Conservation (phyloP, 148 eudicot species). For the Chenopodium formosanum region DNA sequence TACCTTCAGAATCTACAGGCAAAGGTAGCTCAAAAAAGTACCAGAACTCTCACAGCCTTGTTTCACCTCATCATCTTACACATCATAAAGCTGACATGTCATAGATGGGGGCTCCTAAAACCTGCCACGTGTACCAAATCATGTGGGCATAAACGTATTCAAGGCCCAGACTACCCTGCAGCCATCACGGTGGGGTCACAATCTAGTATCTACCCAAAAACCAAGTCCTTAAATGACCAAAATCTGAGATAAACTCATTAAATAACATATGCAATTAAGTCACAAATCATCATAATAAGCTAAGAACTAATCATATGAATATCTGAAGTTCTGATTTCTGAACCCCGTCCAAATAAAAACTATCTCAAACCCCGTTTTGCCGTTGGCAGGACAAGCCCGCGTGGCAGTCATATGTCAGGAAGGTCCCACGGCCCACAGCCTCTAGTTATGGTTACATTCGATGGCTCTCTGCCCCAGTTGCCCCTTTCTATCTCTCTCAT, state of each 20-base stretch:
- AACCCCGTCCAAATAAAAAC: slow-evolving; percentile 41
- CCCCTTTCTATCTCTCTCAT: slow-evolving; percentile 35
- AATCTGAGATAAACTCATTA: slow-evolving; percentile 5
- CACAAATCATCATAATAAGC: slow-evolving; percentile 4
- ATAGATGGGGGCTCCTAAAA: neutral
- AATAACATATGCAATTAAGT: slow-evolving; percentile 20
- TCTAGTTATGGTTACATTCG: slow-evolving; percentile 56
- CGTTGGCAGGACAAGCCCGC: slow-evolving; percentile 33
- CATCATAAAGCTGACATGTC: slow-evolving; percentile 34
- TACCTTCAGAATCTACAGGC: slow-evolving; percentile 27
- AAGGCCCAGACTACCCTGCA: slow-evolving; percentile 24
- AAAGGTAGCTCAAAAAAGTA: slow-evolving; percentile 23
- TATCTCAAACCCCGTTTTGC: slow-evolving; percentile 20
- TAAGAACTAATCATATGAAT: neutral
- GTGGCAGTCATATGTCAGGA: slow-evolving; percentile 46
- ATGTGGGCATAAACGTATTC: slow-evolving; percentile 33
- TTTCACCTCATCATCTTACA: slow-evolving; percentile 21
- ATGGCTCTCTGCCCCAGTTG: slow-evolving; percentile 48
- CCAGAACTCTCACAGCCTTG: slow-evolving; percentile 10
- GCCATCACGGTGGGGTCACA: slow-evolving; percentile 29
- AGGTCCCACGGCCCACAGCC: slow-evolving; percentile 60
- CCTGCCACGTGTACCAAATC: slow-evolving; percentile 35
- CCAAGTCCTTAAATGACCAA: neutral
- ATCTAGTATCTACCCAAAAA: neutral
- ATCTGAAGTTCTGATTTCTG: slow-evolving; percentile 17